These are phyloP conservation scores for Phaseolus lunatus DNA, from an alignment of 306 rosid species.

Conservation along the genomic window DNA sequence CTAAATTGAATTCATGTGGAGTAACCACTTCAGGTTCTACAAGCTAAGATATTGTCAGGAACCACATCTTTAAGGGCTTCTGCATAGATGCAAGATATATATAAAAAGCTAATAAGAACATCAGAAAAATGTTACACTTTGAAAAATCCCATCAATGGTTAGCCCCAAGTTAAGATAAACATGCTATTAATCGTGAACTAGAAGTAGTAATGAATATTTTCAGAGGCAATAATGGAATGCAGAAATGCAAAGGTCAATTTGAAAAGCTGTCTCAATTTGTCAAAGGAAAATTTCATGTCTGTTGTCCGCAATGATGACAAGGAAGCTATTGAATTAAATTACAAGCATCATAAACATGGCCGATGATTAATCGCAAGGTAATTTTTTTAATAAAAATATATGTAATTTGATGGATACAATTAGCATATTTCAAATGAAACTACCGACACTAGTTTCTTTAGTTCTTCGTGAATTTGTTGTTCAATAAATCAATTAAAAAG, in stretches of 20 bases:
- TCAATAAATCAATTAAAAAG: neutral
- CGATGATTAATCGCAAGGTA: neutral
- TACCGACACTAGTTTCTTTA: neutral
- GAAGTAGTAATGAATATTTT: neutral
- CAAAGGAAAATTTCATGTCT: neutral
- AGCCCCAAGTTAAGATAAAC: constrained; percentile 11
- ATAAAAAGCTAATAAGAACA: constrained; percentile 11
- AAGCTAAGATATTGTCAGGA: constrained; percentile 11
- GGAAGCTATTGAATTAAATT: neutral
- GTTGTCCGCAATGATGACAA: constrained; percentile 5
- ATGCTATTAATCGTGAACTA: neutral
- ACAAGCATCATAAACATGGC: constrained; percentile 4
- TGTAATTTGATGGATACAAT: neutral
- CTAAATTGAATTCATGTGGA: constrained; percentile 26
- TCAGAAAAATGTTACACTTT: constrained; percentile 7
- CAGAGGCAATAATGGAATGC: constrained; percentile 15
- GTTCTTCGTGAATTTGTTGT: neutral
- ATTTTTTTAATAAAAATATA: neutral
- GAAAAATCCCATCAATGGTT: constrained; percentile 23
- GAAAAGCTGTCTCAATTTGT: constrained; percentile 1
- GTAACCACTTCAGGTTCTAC: constrained; percentile 16
- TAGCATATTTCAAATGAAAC: constrained; percentile 13
- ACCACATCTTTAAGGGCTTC: constrained; percentile 28
- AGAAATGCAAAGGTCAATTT: constrained; percentile 5
- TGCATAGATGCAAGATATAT: constrained; percentile 27